A percentile compares a stretch with the other conserved stretches of the same genome.
phyloP scores from a whole-genome alignment of 768 basidiomycete species.

The Phylloporus rhodoxanthus region DNA sequence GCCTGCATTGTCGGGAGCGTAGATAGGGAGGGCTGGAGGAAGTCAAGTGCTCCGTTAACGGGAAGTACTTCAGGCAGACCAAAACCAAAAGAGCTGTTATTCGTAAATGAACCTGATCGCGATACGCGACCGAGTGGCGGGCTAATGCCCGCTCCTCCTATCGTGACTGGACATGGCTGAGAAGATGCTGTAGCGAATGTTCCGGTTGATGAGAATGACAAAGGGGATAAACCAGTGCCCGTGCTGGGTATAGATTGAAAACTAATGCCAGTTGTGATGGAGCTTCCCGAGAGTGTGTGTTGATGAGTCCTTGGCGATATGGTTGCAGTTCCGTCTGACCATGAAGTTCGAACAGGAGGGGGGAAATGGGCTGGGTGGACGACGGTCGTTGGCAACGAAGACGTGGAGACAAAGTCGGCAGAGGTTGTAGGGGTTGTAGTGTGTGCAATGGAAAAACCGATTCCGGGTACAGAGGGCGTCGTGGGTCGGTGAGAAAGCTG shows the following conservation, averaged over 20 bases:
- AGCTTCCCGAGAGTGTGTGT: constrained; percentile 27
- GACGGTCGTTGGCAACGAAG: constrained; percentile 16
- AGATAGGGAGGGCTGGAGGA: constrained; percentile 22
- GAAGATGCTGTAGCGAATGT: constrained; percentile 27
- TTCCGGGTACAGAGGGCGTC: constrained; percentile 11
- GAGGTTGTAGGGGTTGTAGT: constrained; percentile 18
- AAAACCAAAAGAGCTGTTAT: constrained; percentile 37
- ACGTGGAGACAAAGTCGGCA: constrained; percentile 21
- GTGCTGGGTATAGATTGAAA: constrained; percentile 33
- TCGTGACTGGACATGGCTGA: constrained; percentile 19
- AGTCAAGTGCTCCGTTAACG: constrained; percentile 25
- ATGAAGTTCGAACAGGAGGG: constrained; percentile 23
- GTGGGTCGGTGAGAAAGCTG: constrained; percentile 20
- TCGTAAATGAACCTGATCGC: constrained; percentile 52
- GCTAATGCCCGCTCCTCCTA: constrained; percentile 24
- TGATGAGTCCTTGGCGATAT: constrained; percentile 29
- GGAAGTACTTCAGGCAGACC: constrained; percentile 30
- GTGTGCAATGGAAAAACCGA: constrained; percentile 18
- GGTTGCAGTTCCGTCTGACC: constrained; percentile 26
- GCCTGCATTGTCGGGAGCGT: constrained; percentile 4
- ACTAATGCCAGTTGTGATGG: constrained; percentile 21
- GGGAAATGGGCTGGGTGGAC: constrained; percentile 23
- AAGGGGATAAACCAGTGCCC: constrained; percentile 25
- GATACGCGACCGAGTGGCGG: constrained; percentile 48
- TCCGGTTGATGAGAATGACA: constrained; percentile 28